A percentile compares a stretch with the other conserved stretches of the same genome.
Conservation (phyloP, 164 flowering plant genomes). For the Magnolia officinalis region DNA sequence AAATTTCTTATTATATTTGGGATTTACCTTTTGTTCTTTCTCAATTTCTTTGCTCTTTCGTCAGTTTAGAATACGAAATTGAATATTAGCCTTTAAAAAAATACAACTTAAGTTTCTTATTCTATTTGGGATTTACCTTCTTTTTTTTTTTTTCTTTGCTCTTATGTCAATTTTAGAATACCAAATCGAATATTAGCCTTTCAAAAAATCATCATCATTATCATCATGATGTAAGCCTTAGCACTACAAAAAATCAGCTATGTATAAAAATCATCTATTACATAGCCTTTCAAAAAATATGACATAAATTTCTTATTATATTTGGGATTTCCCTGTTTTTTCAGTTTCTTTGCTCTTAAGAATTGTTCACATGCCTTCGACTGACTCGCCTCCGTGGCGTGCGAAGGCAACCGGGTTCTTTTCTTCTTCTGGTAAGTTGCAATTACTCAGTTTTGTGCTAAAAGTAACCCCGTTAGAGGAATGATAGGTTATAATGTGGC, state of each 20-base stretch:
- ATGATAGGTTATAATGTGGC: background rate
- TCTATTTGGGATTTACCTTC: background rate
- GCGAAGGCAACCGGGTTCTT: constrained; percentile 78
- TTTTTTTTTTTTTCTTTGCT: background rate
- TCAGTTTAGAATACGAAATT: background rate
- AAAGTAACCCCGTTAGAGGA: background rate
- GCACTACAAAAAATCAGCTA: too few relatives aligned
- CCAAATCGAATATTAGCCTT: too few relatives aligned
- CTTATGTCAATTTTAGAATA: background rate
- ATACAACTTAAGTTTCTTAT: background rate
- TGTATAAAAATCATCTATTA: too few relatives aligned
- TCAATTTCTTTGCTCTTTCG: too few relatives aligned
- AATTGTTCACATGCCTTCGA: constrained; percentile 52
- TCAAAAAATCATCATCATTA: too few relatives aligned
- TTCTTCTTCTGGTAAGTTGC: constrained; percentile 64
- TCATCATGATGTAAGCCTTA: too few relatives aligned
- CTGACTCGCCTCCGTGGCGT: constrained; percentile 67
- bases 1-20: too few relatives aligned
- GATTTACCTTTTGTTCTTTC: too few relatives aligned
- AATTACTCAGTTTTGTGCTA: background rate
- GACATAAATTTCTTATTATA: background rate
- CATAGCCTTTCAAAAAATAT: background rate
- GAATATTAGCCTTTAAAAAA: background rate
- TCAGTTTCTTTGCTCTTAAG: background rate
- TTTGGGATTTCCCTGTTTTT: background rate